These are phyloP conservation scores for Bromus sterilis DNA, from an alignment of 176 grass and related monocot species.

Conservation along the genomic window DNA sequence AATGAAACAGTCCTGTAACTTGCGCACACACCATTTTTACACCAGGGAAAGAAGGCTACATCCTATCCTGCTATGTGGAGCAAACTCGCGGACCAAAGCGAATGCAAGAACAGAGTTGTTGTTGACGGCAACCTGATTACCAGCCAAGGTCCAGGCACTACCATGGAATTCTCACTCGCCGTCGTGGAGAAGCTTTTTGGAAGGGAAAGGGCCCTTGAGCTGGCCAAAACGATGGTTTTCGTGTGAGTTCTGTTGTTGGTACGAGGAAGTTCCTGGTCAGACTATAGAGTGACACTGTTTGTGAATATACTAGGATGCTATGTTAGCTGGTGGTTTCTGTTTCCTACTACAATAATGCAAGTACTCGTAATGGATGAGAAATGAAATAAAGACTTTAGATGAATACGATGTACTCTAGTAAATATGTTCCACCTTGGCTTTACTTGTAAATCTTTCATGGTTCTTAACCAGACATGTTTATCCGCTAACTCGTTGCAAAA, in stretches of 20 bases:
- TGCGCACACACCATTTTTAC: neutral
- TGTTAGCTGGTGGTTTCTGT: neutral
- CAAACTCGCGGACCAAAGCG: slow-evolving; percentile 60
- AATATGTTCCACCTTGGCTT: too few species aligned
- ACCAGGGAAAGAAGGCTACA: slow-evolving; percentile 73
- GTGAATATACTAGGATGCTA: slow-evolving; percentile 33
- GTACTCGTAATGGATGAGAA: neutral
- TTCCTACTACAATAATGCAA: neutral
- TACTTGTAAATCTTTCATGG: neutral
- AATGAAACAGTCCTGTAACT: neutral
- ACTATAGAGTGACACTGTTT: neutral
- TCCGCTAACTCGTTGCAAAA: too few species aligned
- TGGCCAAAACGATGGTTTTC: slow-evolving; percentile 59
- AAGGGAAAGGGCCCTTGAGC: slow-evolving; percentile 39
- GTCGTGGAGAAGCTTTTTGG: slow-evolving; percentile 72
- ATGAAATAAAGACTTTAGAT: slow-evolving; percentile 21
- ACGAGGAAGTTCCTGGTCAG: neutral
- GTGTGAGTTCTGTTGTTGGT: slow-evolving; percentile 18
- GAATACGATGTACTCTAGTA: too few species aligned
- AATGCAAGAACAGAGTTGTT: slow-evolving; percentile 55
- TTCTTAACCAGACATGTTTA: neutral
- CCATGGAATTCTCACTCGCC: slow-evolving; percentile 55
- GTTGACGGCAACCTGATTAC: slow-evolving; percentile 76
- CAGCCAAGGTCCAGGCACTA: slow-evolving; percentile 68
- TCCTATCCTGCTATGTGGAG: slow-evolving; percentile 61